These are phyloP conservation scores for Breviolum minutum DNA, from an alignment of 73 alveolate species.

Conservation along the genomic window DNA sequence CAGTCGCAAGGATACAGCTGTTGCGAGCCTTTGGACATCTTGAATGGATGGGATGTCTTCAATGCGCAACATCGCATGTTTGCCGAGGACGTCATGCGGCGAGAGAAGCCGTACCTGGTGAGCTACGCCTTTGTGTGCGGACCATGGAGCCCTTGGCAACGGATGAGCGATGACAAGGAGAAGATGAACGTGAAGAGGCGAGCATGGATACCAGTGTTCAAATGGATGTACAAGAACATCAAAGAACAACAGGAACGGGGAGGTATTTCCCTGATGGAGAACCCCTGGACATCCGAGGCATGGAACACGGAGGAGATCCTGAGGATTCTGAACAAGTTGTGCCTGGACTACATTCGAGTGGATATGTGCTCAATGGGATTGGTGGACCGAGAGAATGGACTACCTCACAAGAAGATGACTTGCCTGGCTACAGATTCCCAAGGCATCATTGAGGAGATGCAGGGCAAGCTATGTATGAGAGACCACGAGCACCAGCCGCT, in stretches of 20 bases:
- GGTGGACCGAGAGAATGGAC: neutral
- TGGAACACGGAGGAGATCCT: neutral
- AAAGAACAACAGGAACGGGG: neutral
- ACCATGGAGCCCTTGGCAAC: neutral
- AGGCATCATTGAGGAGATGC: neutral
- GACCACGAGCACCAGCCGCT: neutral
- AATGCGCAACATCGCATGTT: neutral
- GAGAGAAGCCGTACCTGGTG: neutral
- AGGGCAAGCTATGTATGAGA: neutral
- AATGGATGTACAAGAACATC: neutral
- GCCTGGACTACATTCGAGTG: neutral
- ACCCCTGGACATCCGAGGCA: neutral
- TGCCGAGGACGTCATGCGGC: neutral
- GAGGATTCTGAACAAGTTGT: neutral
- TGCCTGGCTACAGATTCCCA: neutral
- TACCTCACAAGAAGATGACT: neutral
- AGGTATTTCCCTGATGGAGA: neutral
- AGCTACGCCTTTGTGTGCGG: neutral
- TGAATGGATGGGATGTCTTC: neutral
- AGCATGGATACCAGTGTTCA: neutral
- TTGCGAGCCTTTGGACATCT: neutral
- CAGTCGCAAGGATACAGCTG: neutral
- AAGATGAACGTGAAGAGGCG: neutral
- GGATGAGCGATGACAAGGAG: neutral
- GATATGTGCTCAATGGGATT: neutral